phyloP scores from a whole-genome alignment of 805 yeast species.

The Saccharomyces jurei region DNA sequence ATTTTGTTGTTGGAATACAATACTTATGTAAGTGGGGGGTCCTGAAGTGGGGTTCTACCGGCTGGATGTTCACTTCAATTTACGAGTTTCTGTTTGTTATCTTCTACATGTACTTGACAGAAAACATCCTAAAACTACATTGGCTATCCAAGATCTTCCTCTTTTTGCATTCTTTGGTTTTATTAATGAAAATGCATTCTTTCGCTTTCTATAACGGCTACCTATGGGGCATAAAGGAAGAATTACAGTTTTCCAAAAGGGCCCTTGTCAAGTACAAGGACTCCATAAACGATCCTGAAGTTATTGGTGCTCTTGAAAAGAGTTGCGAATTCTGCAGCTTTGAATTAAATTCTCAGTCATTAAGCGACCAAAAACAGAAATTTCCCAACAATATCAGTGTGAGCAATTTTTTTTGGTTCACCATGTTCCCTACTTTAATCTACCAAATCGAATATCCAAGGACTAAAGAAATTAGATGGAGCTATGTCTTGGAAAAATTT shows the following conservation, averaged over 20 bases:
- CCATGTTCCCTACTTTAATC: conserved; percentile 85
- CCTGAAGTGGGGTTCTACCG: conserved; percentile 55
- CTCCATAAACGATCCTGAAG: conserved; percentile 15
- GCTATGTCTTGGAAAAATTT: conserved; percentile 55
- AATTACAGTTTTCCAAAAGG: conserved; percentile 41
- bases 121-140: conserved; percentile 44
- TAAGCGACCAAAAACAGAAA: conserved; percentile 6
- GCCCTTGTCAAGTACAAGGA: conserved; percentile 36
- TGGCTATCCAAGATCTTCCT: conserved; percentile 90
- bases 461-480: conserved; percentile 55
- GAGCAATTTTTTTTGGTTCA: conserved; percentile 57
- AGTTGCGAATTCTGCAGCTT: conserved; percentile 59
- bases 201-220: conserved; percentile 88
- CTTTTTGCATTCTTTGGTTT: conserved; percentile 73
- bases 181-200: conserved; percentile 92
- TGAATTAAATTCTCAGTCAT: conserved; percentile 59
- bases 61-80: conserved; percentile 53
- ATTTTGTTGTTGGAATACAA: conserved; percentile 55
- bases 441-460: conserved; percentile 76
- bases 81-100: conserved; percentile 48
- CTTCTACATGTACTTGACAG: conserved; percentile 51
- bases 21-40: conserved; percentile 36
- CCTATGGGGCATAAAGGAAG: conserved; percentile 55
- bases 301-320: conserved; percentile 32
- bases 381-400: conserved; percentile 71